Base-by-base conservation (phyloP, 2,329 filamentous ascomycete species). In the Apiospora malaysiana region DNA sequence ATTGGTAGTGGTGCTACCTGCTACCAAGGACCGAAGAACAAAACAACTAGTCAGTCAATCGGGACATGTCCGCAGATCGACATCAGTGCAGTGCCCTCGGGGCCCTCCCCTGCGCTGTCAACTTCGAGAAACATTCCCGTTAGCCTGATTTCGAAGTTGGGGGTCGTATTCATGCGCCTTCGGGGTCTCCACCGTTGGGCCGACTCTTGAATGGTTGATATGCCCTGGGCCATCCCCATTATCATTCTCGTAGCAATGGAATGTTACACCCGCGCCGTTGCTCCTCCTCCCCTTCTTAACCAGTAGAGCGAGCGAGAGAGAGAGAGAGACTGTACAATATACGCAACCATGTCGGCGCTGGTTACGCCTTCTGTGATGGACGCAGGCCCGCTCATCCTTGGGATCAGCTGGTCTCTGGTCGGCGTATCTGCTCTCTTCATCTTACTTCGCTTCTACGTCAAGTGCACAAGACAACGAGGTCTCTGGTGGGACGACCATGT, bases 401-500 rank as follows among this genome's bases (percentile, higher is more conserved):
- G 69, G 10, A 45, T 69, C 27, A 67, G 51, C 56, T 72, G 71
- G 69, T 43, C 71, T 32, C 47, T 72, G 69, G 69, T 69, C 21
- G 69, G 23, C 37, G 18, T 70, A 37, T 43, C 71, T 18, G 49
- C 56, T 37, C 14, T 70, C 8, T 72, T 72, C 27, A 45, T 70
- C 5, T 49, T 43, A 9, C 65, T 67, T 32, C 49, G 71, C 21
- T 23, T 72, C 18, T 72, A 72, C 27, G 47, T 70, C 16, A 69
- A 69, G 46, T 2, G 37, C 7, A 69, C 69, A 0, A 51, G 37
- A 23, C 56, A 69, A 49, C 66, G 70, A 10, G 27, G 37, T 9
- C 42, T 70, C 42, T 70, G 71, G 71, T 72, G 69, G 68, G 71
- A 72, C 25, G 71, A 70, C n/a, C 43, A 69, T 42, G 45, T 72